These are phyloP conservation scores for Trichoderma oligosporum DNA, from an alignment of 2,329 filamentous ascomycete species.

Conservation along the genomic window DNA sequence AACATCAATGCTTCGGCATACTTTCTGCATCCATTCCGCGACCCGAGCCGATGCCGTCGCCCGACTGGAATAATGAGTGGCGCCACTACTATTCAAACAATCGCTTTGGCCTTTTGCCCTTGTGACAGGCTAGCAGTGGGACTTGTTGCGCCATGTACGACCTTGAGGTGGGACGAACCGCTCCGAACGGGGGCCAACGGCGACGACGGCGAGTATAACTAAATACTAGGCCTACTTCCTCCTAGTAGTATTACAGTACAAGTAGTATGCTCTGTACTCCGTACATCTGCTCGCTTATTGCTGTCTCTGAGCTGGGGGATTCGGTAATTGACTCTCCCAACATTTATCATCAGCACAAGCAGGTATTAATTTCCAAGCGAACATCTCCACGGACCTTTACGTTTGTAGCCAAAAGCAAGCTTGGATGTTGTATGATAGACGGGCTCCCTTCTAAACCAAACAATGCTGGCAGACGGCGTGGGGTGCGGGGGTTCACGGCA, in stretches of 20 bases:
- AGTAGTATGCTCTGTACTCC: too few species aligned
- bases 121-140: conserved; percentile 21
- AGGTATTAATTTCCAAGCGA: too few species aligned
- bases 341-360: too few species aligned
- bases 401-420: too few species aligned
- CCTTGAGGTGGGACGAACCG: conserved; percentile 24
- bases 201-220: conserved; percentile 12
- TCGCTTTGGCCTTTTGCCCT: conserved; percentile 15
- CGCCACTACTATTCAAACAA: conserved; percentile 12
- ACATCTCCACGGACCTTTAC: too few species aligned
- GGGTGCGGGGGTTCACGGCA: conserved; percentile 18
- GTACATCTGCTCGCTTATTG: too few species aligned
- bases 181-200: conserved; percentile 20
- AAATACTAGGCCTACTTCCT: too few species aligned
- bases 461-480: conserved; percentile 9
- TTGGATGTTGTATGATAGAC: too few species aligned
- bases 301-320: too few species aligned
- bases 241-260: too few species aligned
- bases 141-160: conserved; percentile 18
- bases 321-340: too few species aligned
- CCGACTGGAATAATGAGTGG: conserved; percentile 19
- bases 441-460: not conserved
- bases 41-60: conserved; percentile 22
- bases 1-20: not conserved
- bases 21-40: conserved; percentile 17